These are phyloP conservation scores for Daedaleopsis nitida DNA, from an alignment of 768 basidiomycete species.

Conservation along the genomic window DNA sequence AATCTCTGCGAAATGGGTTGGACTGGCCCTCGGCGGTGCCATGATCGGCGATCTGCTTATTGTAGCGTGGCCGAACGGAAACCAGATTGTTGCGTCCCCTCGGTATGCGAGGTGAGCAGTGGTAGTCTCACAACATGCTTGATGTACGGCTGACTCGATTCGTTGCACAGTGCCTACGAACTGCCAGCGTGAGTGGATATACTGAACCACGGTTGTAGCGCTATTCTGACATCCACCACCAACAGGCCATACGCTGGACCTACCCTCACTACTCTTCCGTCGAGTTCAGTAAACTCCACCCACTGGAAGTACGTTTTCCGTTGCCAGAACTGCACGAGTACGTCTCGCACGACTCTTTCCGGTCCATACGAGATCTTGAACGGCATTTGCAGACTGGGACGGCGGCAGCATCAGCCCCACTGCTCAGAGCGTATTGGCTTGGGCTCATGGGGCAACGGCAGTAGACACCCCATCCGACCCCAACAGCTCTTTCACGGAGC, in stretches of 20 bases:
- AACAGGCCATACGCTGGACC: conserved; percentile 50
- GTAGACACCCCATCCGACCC: conserved; percentile 55
- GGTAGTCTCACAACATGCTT: not conserved
- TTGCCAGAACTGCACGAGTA: conserved; percentile 67
- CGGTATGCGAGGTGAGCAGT: conserved; percentile 52
- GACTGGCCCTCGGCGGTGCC: conserved; percentile 52
- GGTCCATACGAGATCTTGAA: too few species aligned
- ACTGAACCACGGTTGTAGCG: not conserved
- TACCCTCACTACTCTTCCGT: conserved; percentile 51
- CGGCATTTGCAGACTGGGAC: conserved; percentile 37
- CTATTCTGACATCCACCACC: not conserved
- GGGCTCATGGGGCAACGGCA: conserved; percentile 46
- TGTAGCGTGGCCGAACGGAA: conserved; percentile 63
- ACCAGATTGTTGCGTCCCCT: conserved; percentile 51
- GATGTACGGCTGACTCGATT: not conserved
- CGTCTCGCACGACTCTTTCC: conserved; percentile 19
- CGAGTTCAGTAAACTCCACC: conserved; percentile 54
- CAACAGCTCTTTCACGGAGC: conserved; percentile 52
- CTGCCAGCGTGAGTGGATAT: conserved; percentile 45
- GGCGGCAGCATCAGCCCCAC: conserved; percentile 38
- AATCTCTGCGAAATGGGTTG: conserved; percentile 55
- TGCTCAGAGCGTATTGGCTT: conserved; percentile 48
- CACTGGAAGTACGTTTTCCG: conserved; percentile 72
- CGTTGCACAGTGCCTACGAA: conserved; percentile 45
- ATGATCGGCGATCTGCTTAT: conserved; percentile 60